These are phyloP conservation scores for Floccularia luteovirens DNA, from an alignment of 768 basidiomycete species.

Conservation along the genomic window DNA sequence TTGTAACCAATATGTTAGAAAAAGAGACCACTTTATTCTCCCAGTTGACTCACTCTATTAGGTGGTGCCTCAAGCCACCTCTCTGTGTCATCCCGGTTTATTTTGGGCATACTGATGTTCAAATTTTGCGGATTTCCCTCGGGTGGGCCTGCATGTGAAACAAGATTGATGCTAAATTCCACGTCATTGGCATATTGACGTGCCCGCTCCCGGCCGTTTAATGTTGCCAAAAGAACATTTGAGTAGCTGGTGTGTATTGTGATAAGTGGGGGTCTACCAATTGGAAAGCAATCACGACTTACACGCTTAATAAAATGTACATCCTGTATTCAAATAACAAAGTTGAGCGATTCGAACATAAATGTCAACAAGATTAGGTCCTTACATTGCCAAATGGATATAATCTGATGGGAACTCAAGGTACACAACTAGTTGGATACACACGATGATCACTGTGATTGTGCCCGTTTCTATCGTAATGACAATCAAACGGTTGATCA, in stretches of 20 bases:
- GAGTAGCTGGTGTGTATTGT: neutral
- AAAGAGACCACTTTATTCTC: no score
- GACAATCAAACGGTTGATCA: constrained; percentile 8
- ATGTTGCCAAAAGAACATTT: constrained; percentile 2
- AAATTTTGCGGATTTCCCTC: no score
- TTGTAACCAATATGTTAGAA: no score
- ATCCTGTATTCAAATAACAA: neutral
- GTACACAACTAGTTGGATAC: constrained; percentile 6
- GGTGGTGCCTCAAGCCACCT: no score
- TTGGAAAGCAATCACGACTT: neutral
- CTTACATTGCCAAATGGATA: constrained; percentile 1
- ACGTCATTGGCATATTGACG: constrained; percentile 3
- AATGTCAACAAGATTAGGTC: neutral
- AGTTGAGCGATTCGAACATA: neutral
- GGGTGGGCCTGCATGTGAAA: neutral
- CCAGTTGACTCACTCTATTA: no score
- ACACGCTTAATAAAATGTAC: neutral
- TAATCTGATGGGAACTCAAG: constrained; percentile 1
- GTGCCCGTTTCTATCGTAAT: constrained; percentile 9
- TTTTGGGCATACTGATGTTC: no score
- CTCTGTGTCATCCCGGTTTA: no score
- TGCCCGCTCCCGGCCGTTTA: constrained; percentile 2
- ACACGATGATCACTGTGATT: constrained; percentile 6
- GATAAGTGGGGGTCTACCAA: neutral
- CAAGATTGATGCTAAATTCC: constrained; percentile 1